Evolutionary conservation across 306 rosid species (phyloP), one percentile per base, ranked within the genome.

Genomic region (Carpinus viminea): DNA sequence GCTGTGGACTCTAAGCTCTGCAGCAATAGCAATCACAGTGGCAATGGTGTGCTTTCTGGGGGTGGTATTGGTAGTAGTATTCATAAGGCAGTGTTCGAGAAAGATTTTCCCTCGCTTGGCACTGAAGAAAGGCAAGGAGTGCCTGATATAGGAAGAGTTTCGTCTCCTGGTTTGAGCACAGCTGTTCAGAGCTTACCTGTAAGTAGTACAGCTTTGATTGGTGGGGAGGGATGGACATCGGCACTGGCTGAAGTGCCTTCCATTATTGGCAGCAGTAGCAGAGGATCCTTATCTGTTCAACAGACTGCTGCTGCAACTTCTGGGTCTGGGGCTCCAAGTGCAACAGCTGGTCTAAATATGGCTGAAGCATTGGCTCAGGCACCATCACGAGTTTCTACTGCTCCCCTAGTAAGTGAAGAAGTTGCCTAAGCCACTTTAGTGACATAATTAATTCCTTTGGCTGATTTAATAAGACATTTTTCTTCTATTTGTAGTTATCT

Each of bases 171-270:
- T 83, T 93, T 96, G 83, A 86, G 90, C 71, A 80, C 93, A 48
- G 85, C 91, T 73, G 93, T 86, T 76, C 99, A 91, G 79, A 88
- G 84, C 83, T 87, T 93, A 73, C 96, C 99, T 72, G 90, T 88
- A 59, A 85, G 91, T 59, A 91, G 80, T 82, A 85, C 99, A 51
- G 84, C 92, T 83, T 87, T 92, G 91, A 91, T 93, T 82, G 96
- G 98, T 13, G 97, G 96, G 51, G 99, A 96, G 79, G 97, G 96
- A 69, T 93, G 98, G 97, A 95, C 97, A 16, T 96, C 99, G 50
- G 99, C 98, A 2, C 90, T 95, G 15, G 98, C 86, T 18, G 99
- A 96, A 83, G 96, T 89, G 62, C 98, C 99, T 47, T 34, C 88
- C 26, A 79, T 87, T 17, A 86, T 91, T 66, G 96, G 94, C 79